Evolutionary conservation across 2,329 filamentous ascomycete genomes (phyloP), one percentile per base, ranked within the genome.

Genomic region (Talaromyces amestolkiae): DNA sequence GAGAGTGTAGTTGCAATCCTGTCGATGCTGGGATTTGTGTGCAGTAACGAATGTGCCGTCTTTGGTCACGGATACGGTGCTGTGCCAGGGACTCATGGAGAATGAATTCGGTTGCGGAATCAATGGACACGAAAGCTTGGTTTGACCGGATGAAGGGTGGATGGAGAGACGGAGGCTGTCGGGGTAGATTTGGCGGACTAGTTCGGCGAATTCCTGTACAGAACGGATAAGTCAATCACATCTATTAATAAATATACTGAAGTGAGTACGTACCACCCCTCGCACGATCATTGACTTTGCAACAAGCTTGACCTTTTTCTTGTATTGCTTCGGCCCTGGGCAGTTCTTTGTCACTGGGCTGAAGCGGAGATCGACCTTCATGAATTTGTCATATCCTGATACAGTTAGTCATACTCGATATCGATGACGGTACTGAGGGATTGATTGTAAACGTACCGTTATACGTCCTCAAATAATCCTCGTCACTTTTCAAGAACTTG

Each of bases 1-100:
- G 0, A 86, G 72, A 51, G 85, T 83, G 37, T 83, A 78, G 0
- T 4, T 80, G 6, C 70, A 68, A 15, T 33, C 24, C 19, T 47
- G 27, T 31, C 72, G 71, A 1, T 74, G 72, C 13, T 73, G 68
- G 19, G 73, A 71, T 1, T 69, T 69, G 41, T 73, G 72, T 3
- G 70, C 69, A 0, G 72, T 71, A 3, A 69, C 69, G 64, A 70
- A 74, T 33, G 69, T 68, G 22, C 73, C 72, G 35, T 72, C 67
- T 6, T 69, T 49, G 3, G 67, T 75, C 17, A 77, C 74, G 0
- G 75, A 76, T 9, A 77, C 70, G 31, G 69, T 72, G 3, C 72
- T 72, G 67, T 78, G 76, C 77, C 77, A 78, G 2, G 77, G 77
- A 0, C 75, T 74, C 65, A 74, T 58, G 2, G 61, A 59, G 0